Percentiles rank a stretch among this genome's conserved stretches.
Conservation (phyloP, 805 yeast genomes). For the Zygosaccharomyces rouxii region DNA sequence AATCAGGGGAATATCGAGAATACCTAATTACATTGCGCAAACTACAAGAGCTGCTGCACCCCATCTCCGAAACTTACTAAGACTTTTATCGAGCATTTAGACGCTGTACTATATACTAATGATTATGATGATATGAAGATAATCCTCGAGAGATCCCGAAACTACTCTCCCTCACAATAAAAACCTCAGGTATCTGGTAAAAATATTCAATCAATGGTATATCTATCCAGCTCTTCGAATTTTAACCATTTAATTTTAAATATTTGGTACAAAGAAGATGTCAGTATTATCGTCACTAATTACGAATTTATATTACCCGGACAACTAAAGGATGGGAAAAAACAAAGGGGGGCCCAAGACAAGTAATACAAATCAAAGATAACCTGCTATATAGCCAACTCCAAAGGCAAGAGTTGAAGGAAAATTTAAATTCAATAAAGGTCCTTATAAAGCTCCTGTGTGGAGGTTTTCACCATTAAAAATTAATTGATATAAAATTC, state of each 20-base stretch:
- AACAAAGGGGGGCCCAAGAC: constrained; percentile 4
- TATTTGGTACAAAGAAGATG: background rate
- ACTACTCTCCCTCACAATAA: background rate
- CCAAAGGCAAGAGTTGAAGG: constrained; percentile 1
- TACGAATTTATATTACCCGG: background rate
- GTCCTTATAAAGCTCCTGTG: background rate
- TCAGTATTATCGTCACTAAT: background rate
- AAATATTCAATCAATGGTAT: background rate
- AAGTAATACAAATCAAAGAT: background rate
- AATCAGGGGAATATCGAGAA: constrained; percentile 3
- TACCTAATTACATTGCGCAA: constrained; percentile 5
- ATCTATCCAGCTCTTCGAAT: background rate
- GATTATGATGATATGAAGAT: background rate
- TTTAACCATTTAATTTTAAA: background rate
- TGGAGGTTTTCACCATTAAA: background rate
- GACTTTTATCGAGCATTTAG: constrained; percentile 13
- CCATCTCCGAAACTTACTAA: constrained; percentile 9
- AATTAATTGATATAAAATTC: background rate
- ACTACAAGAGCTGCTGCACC: constrained; percentile 3
- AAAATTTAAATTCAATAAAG: background rate
- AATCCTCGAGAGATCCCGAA: background rate
- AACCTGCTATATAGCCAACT: background rate
- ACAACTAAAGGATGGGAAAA: background rate
- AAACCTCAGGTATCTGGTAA: background rate
- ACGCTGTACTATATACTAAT: background rate